Evolutionary conservation across 805 yeast species (phyloP).

Genomic region (Tetrapisispora nanseiensis): DNA sequence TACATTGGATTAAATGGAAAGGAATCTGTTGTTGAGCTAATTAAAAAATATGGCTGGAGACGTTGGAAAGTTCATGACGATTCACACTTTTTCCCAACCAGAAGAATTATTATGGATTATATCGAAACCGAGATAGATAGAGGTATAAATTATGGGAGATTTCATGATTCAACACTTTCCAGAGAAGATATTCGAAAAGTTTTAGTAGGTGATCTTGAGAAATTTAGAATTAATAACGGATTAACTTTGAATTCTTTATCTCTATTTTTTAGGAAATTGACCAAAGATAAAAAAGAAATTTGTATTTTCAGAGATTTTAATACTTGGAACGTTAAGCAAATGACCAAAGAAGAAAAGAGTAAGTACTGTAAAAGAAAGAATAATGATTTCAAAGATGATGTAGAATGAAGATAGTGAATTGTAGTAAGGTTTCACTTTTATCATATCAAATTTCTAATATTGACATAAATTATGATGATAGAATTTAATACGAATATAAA

Average conservation of each 20-base stretch:
- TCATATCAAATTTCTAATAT: background rate
- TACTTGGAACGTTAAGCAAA: slow-evolving; percentile 24
- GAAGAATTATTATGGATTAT: slow-evolving; percentile 31
- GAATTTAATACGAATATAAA: background rate
- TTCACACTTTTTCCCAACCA: slow-evolving; percentile 32
- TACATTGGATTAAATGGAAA: slow-evolving; percentile 29
- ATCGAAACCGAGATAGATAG: slow-evolving; percentile 30
- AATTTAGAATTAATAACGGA: slow-evolving; percentile 27
- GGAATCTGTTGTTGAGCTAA: slow-evolving; percentile 24
- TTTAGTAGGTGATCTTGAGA: slow-evolving; percentile 28
- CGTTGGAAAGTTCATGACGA: slow-evolving; percentile 32
- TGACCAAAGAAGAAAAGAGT: slow-evolving; percentile 25
- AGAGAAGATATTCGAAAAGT: slow-evolving; percentile 27
- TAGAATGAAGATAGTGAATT: no score
- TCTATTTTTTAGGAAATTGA: slow-evolving; percentile 25
- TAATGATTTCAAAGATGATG: background rate
- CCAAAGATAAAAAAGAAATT: slow-evolving; percentile 23
- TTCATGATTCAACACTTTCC: slow-evolving; percentile 20
- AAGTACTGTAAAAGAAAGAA: slow-evolving; percentile 27
- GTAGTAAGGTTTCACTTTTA: no score
- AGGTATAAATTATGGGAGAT: slow-evolving; percentile 27
- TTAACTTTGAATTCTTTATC: slow-evolving; percentile 28
- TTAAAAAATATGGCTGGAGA: slow-evolving; percentile 29
- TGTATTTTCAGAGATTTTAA: slow-evolving; percentile 26
- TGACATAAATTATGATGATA: background rate